Conservation (phyloP, 2,329 filamentous ascomycete genomes). For the Pseudogymnoascus sp. region DNA sequence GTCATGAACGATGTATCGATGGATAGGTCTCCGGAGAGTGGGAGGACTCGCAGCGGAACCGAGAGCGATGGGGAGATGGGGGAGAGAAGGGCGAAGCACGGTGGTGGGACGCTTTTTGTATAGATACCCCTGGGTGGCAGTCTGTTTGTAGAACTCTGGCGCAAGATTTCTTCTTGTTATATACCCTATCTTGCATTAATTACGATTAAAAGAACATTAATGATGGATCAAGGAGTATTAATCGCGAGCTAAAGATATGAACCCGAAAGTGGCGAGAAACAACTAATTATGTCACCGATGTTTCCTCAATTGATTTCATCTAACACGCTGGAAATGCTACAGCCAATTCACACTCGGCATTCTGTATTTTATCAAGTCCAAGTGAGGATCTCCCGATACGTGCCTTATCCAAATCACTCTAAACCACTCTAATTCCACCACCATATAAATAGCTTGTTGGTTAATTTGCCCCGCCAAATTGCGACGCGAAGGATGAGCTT, state of each 20-base stretch:
- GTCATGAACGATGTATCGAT: neutral
- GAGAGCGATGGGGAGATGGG: neutral
- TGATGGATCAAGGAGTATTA: neutral
- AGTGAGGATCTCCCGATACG: neutral
- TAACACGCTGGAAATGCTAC: neutral
- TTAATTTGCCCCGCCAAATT: neutral
- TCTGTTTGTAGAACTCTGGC: neutral
- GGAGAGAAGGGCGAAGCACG: neutral
- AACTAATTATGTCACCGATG: neutral
- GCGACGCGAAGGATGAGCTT: neutral
- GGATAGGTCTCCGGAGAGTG: neutral
- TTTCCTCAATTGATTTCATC: neutral
- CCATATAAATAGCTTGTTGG: neutral
- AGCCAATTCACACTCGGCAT: neutral
- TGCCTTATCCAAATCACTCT: neutral
- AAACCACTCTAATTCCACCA: neutral
- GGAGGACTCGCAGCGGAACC: neutral
- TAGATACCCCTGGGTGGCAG: neutral
- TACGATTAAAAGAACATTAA: neutral
- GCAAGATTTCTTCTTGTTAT: neutral
- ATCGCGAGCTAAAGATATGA: neutral
- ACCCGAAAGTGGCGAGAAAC: neutral
- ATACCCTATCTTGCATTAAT: neutral
- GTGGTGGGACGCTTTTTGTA: neutral
- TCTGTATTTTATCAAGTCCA: neutral